Conservation (phyloP, 768 basidiomycete genomes). For the Suillus americanus region DNA sequence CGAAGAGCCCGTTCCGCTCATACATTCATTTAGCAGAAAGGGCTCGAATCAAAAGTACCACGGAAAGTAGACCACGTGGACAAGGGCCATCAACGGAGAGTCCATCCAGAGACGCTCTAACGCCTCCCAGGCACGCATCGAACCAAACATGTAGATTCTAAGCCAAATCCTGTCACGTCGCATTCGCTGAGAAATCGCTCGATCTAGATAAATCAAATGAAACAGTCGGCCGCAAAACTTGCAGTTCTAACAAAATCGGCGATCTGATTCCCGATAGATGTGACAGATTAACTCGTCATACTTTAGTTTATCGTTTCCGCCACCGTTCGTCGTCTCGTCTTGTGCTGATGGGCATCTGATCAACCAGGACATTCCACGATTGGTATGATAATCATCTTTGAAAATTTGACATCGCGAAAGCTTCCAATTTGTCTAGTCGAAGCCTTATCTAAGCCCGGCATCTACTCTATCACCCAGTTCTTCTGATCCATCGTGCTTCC, state of each 20-base stretch:
- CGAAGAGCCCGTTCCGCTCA: neutral
- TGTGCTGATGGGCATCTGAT: neutral
- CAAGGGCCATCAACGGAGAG: neutral
- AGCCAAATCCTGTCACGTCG: neutral
- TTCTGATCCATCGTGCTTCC: neutral
- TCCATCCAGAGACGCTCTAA: too few species aligned
- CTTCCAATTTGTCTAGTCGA: neutral
- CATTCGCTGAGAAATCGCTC: neutral
- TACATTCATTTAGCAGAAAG: neutral
- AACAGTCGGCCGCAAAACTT: neutral
- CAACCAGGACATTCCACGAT: neutral
- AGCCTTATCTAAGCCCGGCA: neutral
- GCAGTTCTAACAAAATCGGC: neutral
- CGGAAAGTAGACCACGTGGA: neutral
- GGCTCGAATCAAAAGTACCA: neutral
- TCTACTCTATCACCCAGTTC: neutral
- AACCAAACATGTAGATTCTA: neutral
- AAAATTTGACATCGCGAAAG: neutral
- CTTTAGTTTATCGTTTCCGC: too few species aligned
- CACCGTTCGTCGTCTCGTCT: neutral
- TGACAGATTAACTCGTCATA: neutral
- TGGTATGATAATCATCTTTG: neutral
- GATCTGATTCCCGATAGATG: neutral
- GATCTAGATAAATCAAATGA: neutral
- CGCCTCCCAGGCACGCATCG: neutral